Conservation (phyloP, 1,139 yeast species). For the Candida smagusa region DNA sequence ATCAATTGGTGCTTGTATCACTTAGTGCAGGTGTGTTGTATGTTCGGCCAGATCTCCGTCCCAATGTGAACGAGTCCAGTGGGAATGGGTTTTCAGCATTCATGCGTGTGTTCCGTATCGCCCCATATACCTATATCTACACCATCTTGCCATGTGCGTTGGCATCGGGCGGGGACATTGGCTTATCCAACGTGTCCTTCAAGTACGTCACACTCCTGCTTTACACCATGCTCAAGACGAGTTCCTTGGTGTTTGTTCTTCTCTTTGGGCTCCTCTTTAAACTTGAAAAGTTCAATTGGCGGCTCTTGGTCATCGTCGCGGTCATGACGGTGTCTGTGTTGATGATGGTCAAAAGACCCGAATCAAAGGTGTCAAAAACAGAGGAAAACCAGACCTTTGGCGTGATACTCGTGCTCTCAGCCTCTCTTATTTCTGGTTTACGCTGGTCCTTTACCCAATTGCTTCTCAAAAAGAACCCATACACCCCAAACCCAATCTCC, state of each 20-base stretch:
- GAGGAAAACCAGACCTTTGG: constrained; percentile 43
- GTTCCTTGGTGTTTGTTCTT: constrained; percentile 81
- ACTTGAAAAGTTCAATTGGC: constrained; percentile 68
- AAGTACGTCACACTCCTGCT: constrained; percentile 75
- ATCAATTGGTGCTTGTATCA: constrained; percentile 67
- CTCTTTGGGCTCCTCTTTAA: constrained; percentile 79
- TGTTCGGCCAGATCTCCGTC: constrained; percentile 48
- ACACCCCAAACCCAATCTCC: constrained; percentile 69
- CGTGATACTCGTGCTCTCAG: constrained; percentile 66
- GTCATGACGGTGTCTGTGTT: constrained; percentile 81
- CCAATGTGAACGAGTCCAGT: constrained; percentile 19
- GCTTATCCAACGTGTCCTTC: constrained; percentile 83
- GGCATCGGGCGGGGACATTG: constrained; percentile 92
- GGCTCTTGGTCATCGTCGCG: constrained; percentile 62
- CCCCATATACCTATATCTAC: constrained; percentile 31
- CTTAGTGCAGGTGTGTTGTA: constrained; percentile 45
- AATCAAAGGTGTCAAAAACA: constrained; percentile 12
- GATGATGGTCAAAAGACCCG: constrained; percentile 70
- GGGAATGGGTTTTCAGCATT: constrained; percentile 7
- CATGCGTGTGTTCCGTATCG: constrained; percentile 18
- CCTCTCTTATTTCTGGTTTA: constrained; percentile 81
- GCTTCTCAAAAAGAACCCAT: constrained; percentile 57
- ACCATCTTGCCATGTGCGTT: constrained; percentile 80
- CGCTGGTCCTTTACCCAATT: constrained; percentile 95
- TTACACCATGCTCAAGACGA: constrained; percentile 91